Evolutionary conservation across 306 rosid genomes (phyloP).

Genomic region (Fragaria nilgerrensis): DNA sequence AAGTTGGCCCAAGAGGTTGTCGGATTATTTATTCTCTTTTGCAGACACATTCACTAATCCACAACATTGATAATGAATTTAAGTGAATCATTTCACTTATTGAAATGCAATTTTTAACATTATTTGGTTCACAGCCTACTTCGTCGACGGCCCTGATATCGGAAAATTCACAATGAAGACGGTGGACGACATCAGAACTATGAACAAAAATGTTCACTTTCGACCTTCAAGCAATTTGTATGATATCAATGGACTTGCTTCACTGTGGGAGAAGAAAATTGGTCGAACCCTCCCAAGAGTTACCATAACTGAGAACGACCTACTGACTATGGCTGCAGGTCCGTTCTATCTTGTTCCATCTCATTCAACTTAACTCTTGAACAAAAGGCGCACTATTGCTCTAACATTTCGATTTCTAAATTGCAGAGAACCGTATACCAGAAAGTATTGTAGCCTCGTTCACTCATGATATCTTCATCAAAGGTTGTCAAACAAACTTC

Average conservation of each 20-base stretch:
- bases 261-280: slow-evolving; percentile 63
- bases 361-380: background rate
- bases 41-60: too few species aligned
- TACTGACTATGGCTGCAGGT: slow-evolving; percentile 66
- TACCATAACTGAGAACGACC: slow-evolving; percentile 45
- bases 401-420: background rate
- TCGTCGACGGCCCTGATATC: slow-evolving; percentile 57
- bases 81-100: too few species aligned
- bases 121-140: slow-evolving; percentile 46
- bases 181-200: slow-evolving; percentile 43
- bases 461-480: slow-evolving; percentile 73
- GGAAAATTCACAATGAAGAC: slow-evolving; percentile 59
- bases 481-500: slow-evolving; percentile 61
- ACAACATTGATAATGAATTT: background rate
- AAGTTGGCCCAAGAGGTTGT: too few species aligned
- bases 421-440: slow-evolving; percentile 54
- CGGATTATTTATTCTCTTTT: too few species aligned
- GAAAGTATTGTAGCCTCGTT: slow-evolving; percentile 67
- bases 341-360: background rate
- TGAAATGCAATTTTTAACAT: background rate
- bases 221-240: slow-evolving; percentile 49
- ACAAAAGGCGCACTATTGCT: background rate
- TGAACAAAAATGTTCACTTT: slow-evolving; percentile 58
- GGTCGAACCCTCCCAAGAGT: slow-evolving; percentile 56
- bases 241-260: slow-evolving; percentile 55